Conservation (phyloP, 1,284 basidiomycete species). For the Prillingera fragicola region DNA sequence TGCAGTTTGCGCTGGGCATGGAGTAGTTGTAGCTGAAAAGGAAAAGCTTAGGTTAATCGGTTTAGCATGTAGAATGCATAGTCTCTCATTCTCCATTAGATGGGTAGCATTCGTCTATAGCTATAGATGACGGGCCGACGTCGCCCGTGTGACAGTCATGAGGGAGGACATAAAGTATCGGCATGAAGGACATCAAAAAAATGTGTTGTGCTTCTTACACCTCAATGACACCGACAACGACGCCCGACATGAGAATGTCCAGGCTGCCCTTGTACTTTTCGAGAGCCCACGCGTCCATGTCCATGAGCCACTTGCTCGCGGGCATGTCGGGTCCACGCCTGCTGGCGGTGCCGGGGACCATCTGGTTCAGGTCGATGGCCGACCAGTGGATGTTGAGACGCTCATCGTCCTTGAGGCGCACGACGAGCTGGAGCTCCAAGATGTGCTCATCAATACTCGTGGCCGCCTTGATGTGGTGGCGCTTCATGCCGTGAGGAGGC, state of each 20-base stretch:
- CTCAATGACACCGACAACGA: conserved; percentile 37
- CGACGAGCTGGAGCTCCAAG: conserved; percentile 33
- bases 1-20: conserved; percentile 55
- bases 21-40: no score
- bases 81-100: no score
- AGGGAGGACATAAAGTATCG: no score
- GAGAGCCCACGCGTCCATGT: conserved; percentile 38
- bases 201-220: no score
- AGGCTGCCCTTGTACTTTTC: conserved; percentile 34
- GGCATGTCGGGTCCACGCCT: conserved; percentile 38
- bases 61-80: no score
- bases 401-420: conserved; percentile 22
- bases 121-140: no score
- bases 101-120: no score
- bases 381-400: conserved; percentile 38
- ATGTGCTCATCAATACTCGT: conserved; percentile 32
- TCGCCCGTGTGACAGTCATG: no score
- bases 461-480: conserved; percentile 79
- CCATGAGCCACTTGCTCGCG: conserved; percentile 36
- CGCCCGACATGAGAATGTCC: conserved; percentile 41
- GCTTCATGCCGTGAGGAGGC: conserved; percentile 64
- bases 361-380: conserved; percentile 45
- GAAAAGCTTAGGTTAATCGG: no score
- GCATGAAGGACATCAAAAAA: no score
- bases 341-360: conserved; percentile 43